Base-by-base conservation (phyloP, 2,329 filamentous ascomycete species). In the Aureobasidium sp. region DNA sequence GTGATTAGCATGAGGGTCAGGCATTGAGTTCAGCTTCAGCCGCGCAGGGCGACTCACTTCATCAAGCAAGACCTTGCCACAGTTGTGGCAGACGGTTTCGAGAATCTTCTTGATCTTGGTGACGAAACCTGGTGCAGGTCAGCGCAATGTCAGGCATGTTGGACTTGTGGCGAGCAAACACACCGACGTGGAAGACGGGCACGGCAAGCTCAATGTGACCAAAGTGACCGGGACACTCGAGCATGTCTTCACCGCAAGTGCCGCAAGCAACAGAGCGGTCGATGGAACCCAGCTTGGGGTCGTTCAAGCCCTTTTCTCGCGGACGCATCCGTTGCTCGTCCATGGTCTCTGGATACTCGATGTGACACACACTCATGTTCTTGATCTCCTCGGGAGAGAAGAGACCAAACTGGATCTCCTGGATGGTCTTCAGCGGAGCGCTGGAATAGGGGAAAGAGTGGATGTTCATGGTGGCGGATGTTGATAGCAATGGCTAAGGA, bases 291-390 rank as follows among this genome's bases (percentile, higher is more conserved):
- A 99, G 86, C 68, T 92, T 89, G 66, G 94, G 92, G 73, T 99
- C 94, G 74, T 97, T 97, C 67, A 97, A 81, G 70, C 94, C 94
- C 72, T 88, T 87, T 64, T 94, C 88, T 67, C 94, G 90, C 65
- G 94, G 94, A 73, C 90, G 90, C 67, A 89, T 87, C 70, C 92
- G 89, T 74, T 88, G 88, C 76, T 99, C 94, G 72, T 99, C 94
- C 94, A 99, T 96, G 29, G 94, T 97, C 80, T 99, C 94, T n/a
- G 94, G 92, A 73, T 96, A 97, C 74, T 94, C 84, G 73, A 99
- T 93, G 74, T 96, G 90, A 68, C 87, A 89, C 65, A 97, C 93
- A 77, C 92, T 96, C 90, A 97, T 95, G 70, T 88, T 92, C 81
- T 99, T 97, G 77, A 97, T 96, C 80, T 99, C 95, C 74, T 99